Conservation (phyloP, 257 asterid genomes). For the Solanum habrochaites region DNA sequence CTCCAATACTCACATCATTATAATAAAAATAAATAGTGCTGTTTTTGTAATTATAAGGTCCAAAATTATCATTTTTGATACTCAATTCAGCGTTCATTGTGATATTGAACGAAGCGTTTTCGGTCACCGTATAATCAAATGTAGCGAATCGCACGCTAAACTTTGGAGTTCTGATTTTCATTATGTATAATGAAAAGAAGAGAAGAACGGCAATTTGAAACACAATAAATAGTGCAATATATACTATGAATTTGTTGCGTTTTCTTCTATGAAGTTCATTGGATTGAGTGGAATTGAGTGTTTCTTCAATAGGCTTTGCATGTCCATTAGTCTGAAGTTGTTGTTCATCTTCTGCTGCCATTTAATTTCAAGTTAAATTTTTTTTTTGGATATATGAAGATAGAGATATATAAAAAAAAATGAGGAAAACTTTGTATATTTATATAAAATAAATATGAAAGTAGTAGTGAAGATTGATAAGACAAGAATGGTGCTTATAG, state of each 20-base stretch:
- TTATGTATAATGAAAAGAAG: conserved; percentile 14
- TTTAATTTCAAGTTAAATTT: not conserved
- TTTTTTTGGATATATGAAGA: not conserved
- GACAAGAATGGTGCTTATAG: not conserved
- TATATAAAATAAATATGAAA: not conserved
- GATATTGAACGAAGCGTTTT: conserved; percentile 5
- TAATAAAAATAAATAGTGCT: conserved; percentile 16
- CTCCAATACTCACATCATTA: conserved; percentile 14
- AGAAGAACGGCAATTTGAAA: conserved; percentile 20
- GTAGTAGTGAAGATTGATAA: not conserved
- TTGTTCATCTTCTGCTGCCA: not conserved
- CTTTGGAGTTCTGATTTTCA: conserved; percentile 27
- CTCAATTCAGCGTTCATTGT: conserved; percentile 16
- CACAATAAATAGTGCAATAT: conserved; percentile 12
- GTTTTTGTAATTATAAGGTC: conserved; percentile 17
- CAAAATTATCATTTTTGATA: conserved; percentile 38
- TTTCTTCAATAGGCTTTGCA: not conserved
- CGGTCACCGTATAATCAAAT: not conserved
- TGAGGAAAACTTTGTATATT: not conserved
- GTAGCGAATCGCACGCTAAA: conserved; percentile 16
- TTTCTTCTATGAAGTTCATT: conserved; percentile 15
- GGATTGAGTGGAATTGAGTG: not conserved
- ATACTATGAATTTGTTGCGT: conserved; percentile 15
- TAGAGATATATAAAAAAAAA: not conserved
- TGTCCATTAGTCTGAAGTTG: not conserved